phyloP scores from a whole-genome alignment of 805 yeast species.

The Suhomyces pyralidae region DNA sequence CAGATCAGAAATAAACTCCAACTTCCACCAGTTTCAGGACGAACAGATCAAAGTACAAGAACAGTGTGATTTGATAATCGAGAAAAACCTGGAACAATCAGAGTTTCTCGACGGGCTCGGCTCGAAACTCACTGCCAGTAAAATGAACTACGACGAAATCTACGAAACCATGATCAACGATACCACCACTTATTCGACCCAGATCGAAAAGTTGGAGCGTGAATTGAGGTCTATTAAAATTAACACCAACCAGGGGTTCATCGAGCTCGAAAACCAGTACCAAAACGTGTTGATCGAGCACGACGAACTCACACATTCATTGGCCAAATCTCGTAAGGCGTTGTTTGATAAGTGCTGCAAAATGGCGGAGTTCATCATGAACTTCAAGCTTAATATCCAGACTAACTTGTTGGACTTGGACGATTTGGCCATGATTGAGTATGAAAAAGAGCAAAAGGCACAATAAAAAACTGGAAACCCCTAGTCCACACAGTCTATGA shows the following conservation, averaged over 20 bases:
- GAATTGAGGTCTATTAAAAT: slow-evolving; percentile 51
- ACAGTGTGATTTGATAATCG: slow-evolving; percentile 52
- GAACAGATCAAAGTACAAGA: slow-evolving; percentile 58
- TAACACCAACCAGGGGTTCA: slow-evolving; percentile 47
- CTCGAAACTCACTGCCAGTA: slow-evolving; percentile 50
- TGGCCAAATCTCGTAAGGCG: slow-evolving; percentile 44
- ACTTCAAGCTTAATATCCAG: slow-evolving; percentile 67
- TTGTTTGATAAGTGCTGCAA: slow-evolving; percentile 54
- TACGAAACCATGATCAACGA: slow-evolving; percentile 54
- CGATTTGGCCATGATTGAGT: slow-evolving; percentile 41
- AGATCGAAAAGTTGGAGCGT: slow-evolving; percentile 61
- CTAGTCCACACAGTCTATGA: background rate
- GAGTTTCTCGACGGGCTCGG: slow-evolving; percentile 58
- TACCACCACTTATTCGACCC: slow-evolving; percentile 53
- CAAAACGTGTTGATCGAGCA: slow-evolving; percentile 52
- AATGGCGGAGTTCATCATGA: slow-evolving; percentile 57
- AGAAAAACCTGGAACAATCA: slow-evolving; percentile 53
- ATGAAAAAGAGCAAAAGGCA: slow-evolving; percentile 13
- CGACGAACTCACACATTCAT: slow-evolving; percentile 47
- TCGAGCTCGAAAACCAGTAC: slow-evolving; percentile 45
- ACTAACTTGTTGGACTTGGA: slow-evolving; percentile 60
- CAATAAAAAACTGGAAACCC: background rate
- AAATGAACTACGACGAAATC: slow-evolving; percentile 53
- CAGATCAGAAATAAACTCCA: slow-evolving; percentile 35
- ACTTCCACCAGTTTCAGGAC: slow-evolving; percentile 52